Evolutionary conservation across 1,284 basidiomycete genomes (phyloP), one percentile per base, ranked within the genome.

Genomic region (Anthracocystis panici-leucophaei): DNA sequence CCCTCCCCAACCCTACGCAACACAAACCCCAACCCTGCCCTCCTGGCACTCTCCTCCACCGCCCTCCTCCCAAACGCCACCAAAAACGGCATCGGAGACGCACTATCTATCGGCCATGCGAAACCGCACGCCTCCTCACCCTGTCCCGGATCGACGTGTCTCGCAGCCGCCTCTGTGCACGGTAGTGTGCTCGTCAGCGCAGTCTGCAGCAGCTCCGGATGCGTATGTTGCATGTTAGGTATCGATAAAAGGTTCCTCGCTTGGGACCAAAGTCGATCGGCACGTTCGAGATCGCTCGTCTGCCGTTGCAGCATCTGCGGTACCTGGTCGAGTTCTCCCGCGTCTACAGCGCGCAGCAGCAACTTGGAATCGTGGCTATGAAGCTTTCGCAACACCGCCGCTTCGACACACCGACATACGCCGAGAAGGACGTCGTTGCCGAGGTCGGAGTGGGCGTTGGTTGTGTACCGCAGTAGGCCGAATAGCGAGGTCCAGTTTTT

Each of bases 401-500:
- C 40, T 55, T 80, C 79, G 20, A 80, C 27, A 18, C 79, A 48
- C 11, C 75, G 38, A 51, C 79, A 80, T 2, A 80, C 27, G 21
- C 75, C 79, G 9, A 72, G 59, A 4, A 79, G 54, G 2, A 70
- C 67, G 6, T 59, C 52, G 44, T 70, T 65, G n/a, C 65, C 68
- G 11, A 66, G 44, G 20, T 68, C 67, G 3, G 56, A 33, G 11
- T 77, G 74, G 20, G 68, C 64, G 21, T 63, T 62, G 11, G 68
- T 65, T 8, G 71, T 67, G 44, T 79, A 80, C 3, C 70, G 56
- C 0, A 80, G 54, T 20, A 80, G 56, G 0, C 77, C 77, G 12
- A 71, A 77, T 7, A 80, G 69, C 3, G 45, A 57, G 27, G 55
- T 64, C 78, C 78, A 80, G 33, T 80, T 79, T 8, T 61, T 66